Evolutionary conservation across 768 basidiomycete genomes (phyloP), one percentile per base, ranked within the genome.

Genomic region (Coprinopsis sp.): DNA sequence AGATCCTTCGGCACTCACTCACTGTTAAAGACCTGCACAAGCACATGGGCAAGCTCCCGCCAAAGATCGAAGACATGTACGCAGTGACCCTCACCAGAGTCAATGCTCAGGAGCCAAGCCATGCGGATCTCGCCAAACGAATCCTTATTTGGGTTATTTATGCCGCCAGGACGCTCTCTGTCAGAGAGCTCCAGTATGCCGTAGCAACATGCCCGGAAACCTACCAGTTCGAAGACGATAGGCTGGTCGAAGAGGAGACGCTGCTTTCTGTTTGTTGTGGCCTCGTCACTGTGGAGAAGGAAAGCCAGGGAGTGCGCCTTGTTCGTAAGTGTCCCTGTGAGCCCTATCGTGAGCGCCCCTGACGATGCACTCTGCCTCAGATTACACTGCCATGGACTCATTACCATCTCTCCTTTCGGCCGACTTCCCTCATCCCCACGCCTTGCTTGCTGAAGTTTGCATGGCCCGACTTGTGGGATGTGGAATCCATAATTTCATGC

Each of bases 341-440:
- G 10, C 25, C 8, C 38, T 39, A 19, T 5, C 22, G 38, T 8
- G 21, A 22, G 4, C 3, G 14, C 11, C 18, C 16, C 33, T 25
- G 13, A 34, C 21, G 6, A 6, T 16, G 21, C 24, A n/a, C 6
- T 3, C 21, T 16, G 6, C 24, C 4, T n/a, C 16, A 45, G 44
- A 45, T 22, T 45, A 45, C 18, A 45, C 44, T n/a, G 44, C 44
- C 7, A 22, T 13, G 21, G 44, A 45, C n/a, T 23, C 37, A n/a
- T 24, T 45, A n/a, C n/a, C 5, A 30, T 16, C 27, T 2, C 6
- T 44, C 18, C 42, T 33, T 1, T 3, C 42, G 14, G 7, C 34
- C 6, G 16, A 18, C 14, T 44, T 18, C 29, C 28, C 42, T 18
- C 27, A 16, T 2, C 28, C 42, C 6, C 42, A 44, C 18, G 18